Evolutionary conservation across 176 grass and related monocot genomes (phyloP).

Genomic region (Aegilops tauschii): DNA sequence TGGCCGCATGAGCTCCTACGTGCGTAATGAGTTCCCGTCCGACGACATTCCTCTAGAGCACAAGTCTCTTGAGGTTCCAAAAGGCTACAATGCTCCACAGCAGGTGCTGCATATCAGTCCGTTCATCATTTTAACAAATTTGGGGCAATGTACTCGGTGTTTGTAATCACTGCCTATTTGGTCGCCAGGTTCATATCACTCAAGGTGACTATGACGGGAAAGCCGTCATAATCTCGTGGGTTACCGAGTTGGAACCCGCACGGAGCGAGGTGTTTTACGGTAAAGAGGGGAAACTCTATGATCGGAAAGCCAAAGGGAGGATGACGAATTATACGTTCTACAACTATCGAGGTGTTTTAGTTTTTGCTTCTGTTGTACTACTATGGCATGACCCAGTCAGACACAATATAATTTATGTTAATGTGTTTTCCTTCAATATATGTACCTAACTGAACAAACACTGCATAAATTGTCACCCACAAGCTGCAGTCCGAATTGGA

Average conservation of each 20-base stretch:
- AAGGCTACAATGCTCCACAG: conserved; percentile 75
- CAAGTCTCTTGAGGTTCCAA: conserved; percentile 60
- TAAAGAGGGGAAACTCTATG: conserved; percentile 50
- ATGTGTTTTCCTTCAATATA: too few relatives aligned
- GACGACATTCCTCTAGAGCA: conserved; percentile 73
- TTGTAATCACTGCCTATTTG: conserved; percentile 2
- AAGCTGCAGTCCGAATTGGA: too few relatives aligned
- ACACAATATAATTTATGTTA: too few relatives aligned
- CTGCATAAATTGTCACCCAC: too few relatives aligned
- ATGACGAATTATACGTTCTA: conserved; percentile 85
- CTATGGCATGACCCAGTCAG: too few relatives aligned
- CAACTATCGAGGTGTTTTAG: conserved; percentile 41
- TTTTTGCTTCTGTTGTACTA: too few relatives aligned
- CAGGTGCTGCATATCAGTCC: conserved; percentile 37
- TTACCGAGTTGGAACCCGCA: conserved; percentile 64
- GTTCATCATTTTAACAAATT: too few relatives aligned
- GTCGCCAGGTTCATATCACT: conserved; percentile 80
- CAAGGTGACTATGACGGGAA: conserved; percentile 98
- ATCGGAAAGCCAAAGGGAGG: conserved; percentile 58
- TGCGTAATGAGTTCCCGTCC: conserved; percentile 64
- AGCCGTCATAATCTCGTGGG: conserved; percentile 87
- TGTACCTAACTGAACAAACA: too few relatives aligned
- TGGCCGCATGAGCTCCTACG: conserved; percentile 66
- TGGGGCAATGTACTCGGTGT: neutral
- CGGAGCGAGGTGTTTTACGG: conserved; percentile 70